Base-by-base conservation (phyloP, 305 asterid genomes). In the Fraxinus ornus region DNA sequence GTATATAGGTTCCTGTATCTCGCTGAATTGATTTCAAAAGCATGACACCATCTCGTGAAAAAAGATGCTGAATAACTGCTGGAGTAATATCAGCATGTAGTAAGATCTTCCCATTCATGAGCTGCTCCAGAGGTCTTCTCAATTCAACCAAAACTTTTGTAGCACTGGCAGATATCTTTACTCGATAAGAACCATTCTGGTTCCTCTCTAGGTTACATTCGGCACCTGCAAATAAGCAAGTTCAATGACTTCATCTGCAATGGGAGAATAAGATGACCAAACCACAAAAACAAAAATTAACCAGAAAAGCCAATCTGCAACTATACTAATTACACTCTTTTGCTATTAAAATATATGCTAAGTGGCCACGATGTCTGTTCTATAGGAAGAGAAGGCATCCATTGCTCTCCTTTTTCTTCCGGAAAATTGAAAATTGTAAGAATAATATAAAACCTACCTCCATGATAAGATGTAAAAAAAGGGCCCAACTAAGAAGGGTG, bases 1-100 rank as follows among this genome's bases (percentile, higher is more conserved):
- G 90, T 84, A 95, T 82, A 85, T 87, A 83, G 41, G 94, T 86
- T 52, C 92, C 92, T 0, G 97, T 90, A 81, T 88, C 95, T 81
- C 80, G 87, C 84, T 89, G 93, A 75, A 90, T 87, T 60, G 91
- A 87, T 84, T 85, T 90, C 91, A 89, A 85, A 33, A 90, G 92
- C 82, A 37, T 15, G 78, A 82, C 5, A 15, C 95, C 97, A 26
- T 91, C 95, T 12, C 93, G 81, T 10, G 95, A 86, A 82, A 83
- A 91, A 2, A 93, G 93, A 75, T 83, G 68, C 79, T 91, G 93
- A 57, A 88, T 86, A 60, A 91, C 91, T 3, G 90, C 55, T 30
- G 90, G 93, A 41, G 92, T 88, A 75, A 93, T 62, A 22, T 88
- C 92, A 24, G 89, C 87, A 82, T 93, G 88, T 47, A 85, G 83